phyloP scores from a whole-genome alignment of 371 early-diverging fungal genomes.

The Haplosporangium sp. region DNA sequence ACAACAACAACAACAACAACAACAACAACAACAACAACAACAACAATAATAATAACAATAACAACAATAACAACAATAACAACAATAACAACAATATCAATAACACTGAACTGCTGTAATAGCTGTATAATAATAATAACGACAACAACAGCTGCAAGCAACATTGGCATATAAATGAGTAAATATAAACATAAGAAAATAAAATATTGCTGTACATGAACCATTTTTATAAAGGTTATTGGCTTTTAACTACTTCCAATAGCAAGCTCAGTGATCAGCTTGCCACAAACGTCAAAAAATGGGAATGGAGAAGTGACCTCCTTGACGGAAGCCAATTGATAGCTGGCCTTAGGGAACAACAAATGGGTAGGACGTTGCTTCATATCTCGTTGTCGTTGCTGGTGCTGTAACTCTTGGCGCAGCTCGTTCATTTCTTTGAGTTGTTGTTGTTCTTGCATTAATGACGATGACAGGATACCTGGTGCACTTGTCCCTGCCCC shows the following conservation, averaged over 20 bases:
- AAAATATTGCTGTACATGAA: no score
- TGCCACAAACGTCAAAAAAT: constrained; percentile 95
- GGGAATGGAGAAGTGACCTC: constrained; percentile 76
- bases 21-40: constrained; percentile 14
- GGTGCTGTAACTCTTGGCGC: constrained; percentile 42
- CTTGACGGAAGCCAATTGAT: constrained; percentile 56
- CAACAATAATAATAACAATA: constrained; percentile 15
- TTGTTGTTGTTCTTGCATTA: constrained; percentile 48
- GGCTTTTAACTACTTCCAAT: constrained; percentile 52
- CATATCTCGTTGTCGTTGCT: constrained; percentile 41
- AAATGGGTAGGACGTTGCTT: constrained; percentile 43
- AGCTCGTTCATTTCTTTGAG: constrained; percentile 45
- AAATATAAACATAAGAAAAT: no score
- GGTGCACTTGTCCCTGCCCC: constrained; percentile 14
- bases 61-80: constrained; percentile 1
- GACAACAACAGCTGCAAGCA: no score
- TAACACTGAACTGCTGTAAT: no score
- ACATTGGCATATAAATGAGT: no score
- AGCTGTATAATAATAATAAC: no score
- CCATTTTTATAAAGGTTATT: not conserved
- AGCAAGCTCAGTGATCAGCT: constrained; percentile 94
- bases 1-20: no score
- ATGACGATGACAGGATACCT: constrained; percentile 44
- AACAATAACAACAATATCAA: no score
- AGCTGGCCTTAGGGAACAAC: constrained; percentile 46